Evolutionary conservation across 2,329 filamentous ascomycete species (phyloP).

Genomic region (Alternaria sp.): DNA sequence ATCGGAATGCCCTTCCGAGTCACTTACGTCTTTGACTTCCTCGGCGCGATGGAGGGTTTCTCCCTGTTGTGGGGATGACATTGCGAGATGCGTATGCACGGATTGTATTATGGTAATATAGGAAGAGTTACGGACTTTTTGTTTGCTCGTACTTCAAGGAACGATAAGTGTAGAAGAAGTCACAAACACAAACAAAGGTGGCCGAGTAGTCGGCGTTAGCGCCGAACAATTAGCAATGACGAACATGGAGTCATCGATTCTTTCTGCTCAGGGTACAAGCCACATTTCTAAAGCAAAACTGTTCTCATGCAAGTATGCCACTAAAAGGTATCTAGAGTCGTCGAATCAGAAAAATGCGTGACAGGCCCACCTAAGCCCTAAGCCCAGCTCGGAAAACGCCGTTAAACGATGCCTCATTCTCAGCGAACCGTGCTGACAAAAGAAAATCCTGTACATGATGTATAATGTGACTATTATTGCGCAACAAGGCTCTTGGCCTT

Average conservation of each 20-base stretch:
- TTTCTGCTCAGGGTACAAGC: conserved; percentile 2
- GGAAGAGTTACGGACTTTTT: neutral
- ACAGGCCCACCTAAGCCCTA: conserved; percentile 8
- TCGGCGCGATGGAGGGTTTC: conserved; percentile 41
- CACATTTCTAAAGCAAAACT: neutral
- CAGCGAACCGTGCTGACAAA: conserved; percentile 20
- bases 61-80: conserved; percentile 13
- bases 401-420: conserved; percentile 11
- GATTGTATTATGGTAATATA: neutral
- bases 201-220: conserved; percentile 12
- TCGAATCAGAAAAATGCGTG: conserved; percentile 28
- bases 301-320: conserved; percentile 8
- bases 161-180: neutral
- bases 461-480: conserved; percentile 20
- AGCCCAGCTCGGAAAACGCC: conserved; percentile 23
- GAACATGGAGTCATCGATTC: conserved; percentile 15
- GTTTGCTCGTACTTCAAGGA: neutral
- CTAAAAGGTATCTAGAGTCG: conserved; percentile 37
- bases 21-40: conserved; percentile 48
- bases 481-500: conserved; percentile 33
- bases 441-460: conserved; percentile 8
- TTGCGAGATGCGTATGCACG: neutral
- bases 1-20: conserved; percentile 2
- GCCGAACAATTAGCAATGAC: conserved; percentile 7
- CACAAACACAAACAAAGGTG: conserved; percentile 1